Evolutionary conservation across 1,284 basidiomycete genomes (phyloP), one percentile per base, ranked within the genome.

Genomic region (Rhodotorula mucilaginosa): DNA sequence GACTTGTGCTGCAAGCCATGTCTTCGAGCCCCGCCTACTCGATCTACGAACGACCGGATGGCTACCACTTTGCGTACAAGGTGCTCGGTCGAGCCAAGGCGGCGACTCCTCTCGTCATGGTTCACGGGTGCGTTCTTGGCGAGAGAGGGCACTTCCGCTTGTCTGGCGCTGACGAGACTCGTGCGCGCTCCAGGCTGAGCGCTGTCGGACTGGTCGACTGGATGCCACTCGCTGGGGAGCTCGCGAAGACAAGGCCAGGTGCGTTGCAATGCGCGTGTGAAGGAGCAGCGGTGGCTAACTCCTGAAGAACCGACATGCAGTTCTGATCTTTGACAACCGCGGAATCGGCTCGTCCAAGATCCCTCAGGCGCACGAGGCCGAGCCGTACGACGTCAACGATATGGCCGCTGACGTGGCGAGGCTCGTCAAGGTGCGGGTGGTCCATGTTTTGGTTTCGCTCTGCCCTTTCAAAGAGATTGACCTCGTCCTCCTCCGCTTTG

Each of bases 151-250:
- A 12, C 8, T 26, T 29, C 10, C 6, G 34, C 34, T 23, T 23
- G 31, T 26, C 59, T 39, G 52, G 52, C 8, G 29, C n/a, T 7
- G 19, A 51, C 39, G 4, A 13, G n/a, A 15, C 12, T 19, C 23
- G 3, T 56, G 15, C 0, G 29, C 18, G 13, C 18, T 16, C 1
- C 59, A 75, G 74, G 2, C 54, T 76, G 61, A 72, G 70, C 29
- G 72, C 74, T 2, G 74, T 76, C 8, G 74, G 74, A 15, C 48
- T 74, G 12, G 58, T 76, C 3, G 74, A 76, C 48, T 76, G 74
- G 74, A 47, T 71, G 31, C 74, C 74, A 6, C 63, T 76, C 18
- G 74, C 74, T 6, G n/a, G 52, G 1, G 21, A n/a, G 2, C 44
- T 76, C 19, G 69, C 72, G 0, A 39, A 64, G 3, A 44, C n/a